These are phyloP conservation scores for Tuctoria greenei DNA, from an alignment of 176 grass and related monocot genomes.

Conservation along the genomic window DNA sequence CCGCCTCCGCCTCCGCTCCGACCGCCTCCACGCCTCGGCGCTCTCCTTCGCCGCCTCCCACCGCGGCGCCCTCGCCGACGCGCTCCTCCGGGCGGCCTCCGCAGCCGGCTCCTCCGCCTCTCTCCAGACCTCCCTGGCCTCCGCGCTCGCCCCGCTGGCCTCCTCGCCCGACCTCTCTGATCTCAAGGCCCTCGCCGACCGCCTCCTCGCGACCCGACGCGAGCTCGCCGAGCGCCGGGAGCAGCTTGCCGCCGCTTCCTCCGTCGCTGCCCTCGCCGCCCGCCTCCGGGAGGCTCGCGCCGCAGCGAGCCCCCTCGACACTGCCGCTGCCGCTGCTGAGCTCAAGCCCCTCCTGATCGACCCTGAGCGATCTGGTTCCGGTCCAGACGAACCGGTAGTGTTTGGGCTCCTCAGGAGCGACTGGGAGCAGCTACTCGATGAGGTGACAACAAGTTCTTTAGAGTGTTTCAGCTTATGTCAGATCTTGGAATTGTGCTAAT, in stretches of 20 bases:
- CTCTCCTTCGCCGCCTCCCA: conserved; percentile 68
- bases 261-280: conserved; percentile 47
- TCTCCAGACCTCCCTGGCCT: conserved; percentile 42
- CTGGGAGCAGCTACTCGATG: conserved; percentile 71
- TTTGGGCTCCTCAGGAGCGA: conserved; percentile 71
- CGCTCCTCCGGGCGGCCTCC: conserved; percentile 49
- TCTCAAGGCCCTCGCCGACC: conserved; percentile 58
- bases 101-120: conserved; percentile 41
- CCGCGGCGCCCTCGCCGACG: conserved; percentile 55
- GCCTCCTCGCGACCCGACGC: conserved; percentile 49
- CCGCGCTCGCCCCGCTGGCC: conserved; percentile 62
- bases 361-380: conserved; percentile 29
- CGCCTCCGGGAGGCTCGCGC: conserved; percentile 57
- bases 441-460: conserved; percentile 42
- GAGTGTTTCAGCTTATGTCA: conserved; percentile 3
- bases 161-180: conserved; percentile 66
- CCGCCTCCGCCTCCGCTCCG: conserved; percentile 79
- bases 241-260: conserved; percentile 54
- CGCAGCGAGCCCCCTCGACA: conserved; percentile 51
- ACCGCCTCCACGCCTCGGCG: conserved; percentile 67
- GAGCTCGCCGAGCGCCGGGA: conserved; percentile 75
- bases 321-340: conserved; percentile 46
- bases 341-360: conserved; percentile 46
- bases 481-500: conserved; percentile 36
- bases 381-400: conserved; percentile 55